Base-by-base conservation (phyloP, 805 yeast genomes). In the Ogataea naganishii region DNA sequence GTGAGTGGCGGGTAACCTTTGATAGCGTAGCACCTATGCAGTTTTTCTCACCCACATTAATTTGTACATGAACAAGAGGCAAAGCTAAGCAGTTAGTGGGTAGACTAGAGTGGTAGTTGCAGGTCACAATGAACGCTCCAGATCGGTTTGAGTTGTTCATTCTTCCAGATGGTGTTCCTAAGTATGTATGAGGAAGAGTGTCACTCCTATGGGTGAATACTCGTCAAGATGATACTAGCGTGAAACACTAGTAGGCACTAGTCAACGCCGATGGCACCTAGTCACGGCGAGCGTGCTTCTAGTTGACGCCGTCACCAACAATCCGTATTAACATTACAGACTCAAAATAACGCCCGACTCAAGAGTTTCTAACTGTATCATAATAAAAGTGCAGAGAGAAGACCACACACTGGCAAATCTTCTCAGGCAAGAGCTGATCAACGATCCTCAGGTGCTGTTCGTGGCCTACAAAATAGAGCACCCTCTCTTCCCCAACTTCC, bases 401-500 rank as follows among this genome's bases (percentile, higher is more conserved):
- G 99, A 92, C 56, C 99, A 92, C 53, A 92, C 99, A 4, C 66
- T 92, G 36, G 98, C 95, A 17, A 92, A 92, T 54, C 57, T 92
- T 45, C 67, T 92, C 36, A 72, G 95, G 51, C 77, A 88, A 18
- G 95, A 89, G 52, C 71, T 92, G 33, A 67, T 85, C 37, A 77
- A 76, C 48, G 97, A 92, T 54, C 75, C 77, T 29, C 75, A 78
- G 41, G 99, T 92, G n/a, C 53, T 92, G 20, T 92, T 88, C 54
- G 97, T 95, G 25, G 98, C 97, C 20, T 92, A 92, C 66, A 92
- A 92, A 56, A 86, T 92, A 25, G 97, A 92, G 60, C 99, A 92
- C 60, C 99, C 99, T 7, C 65, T 92, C 40, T 92, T 92, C 58
- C 96, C 98, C 23, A 84, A 83, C 54, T 92, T 92, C 47, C 77